Conservation (phyloP, 2,329 filamentous ascomycete species). For the Sclerotiophoma versabilis region DNA sequence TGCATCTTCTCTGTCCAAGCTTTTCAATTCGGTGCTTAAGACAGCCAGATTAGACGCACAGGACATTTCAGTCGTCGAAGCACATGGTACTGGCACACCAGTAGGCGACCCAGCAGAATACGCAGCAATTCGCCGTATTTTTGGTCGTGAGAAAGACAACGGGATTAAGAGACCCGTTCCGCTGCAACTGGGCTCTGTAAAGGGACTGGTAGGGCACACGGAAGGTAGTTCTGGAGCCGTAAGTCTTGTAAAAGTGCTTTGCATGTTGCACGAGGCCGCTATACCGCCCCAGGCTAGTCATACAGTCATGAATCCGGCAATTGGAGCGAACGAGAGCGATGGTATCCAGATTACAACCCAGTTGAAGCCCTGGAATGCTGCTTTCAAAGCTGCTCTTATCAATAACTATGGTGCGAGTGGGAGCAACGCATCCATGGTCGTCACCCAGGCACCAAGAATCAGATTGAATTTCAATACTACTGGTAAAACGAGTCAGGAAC, state of each 20-base stretch:
- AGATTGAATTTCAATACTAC: background rate
- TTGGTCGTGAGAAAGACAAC: conserved; percentile 14
- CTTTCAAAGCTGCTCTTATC: conserved; percentile 18
- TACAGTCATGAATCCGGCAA: conserved; percentile 21
- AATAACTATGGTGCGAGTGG: conserved; percentile 48
- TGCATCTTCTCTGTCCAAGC: conserved; percentile 12
- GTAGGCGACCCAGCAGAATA: conserved; percentile 26
- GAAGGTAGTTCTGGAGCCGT: conserved; percentile 32
- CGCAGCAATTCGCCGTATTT: conserved; percentile 24
- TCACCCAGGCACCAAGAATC: conserved; percentile 7
- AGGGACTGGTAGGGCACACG: conserved; percentile 41
- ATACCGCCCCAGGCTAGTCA: conserved; percentile 34
- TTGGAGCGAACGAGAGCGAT: conserved; percentile 14
- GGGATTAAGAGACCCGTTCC: background rate
- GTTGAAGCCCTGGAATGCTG: conserved; percentile 17
- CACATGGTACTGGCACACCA: conserved; percentile 28
- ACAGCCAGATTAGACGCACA: conserved; percentile 9
- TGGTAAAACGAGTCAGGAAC: background rate
- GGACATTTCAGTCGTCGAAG: conserved; percentile 19
- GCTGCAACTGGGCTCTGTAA: conserved; percentile 38
- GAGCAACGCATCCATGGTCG: conserved; percentile 26
- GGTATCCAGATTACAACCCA: conserved; percentile 21
- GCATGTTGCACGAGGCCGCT: conserved; percentile 28
- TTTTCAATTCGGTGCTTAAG: conserved; percentile 18
- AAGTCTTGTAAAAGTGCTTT: conserved; percentile 36